Conservation (phyloP, 208 protist genomes). For the Angomonas deanei region DNA sequence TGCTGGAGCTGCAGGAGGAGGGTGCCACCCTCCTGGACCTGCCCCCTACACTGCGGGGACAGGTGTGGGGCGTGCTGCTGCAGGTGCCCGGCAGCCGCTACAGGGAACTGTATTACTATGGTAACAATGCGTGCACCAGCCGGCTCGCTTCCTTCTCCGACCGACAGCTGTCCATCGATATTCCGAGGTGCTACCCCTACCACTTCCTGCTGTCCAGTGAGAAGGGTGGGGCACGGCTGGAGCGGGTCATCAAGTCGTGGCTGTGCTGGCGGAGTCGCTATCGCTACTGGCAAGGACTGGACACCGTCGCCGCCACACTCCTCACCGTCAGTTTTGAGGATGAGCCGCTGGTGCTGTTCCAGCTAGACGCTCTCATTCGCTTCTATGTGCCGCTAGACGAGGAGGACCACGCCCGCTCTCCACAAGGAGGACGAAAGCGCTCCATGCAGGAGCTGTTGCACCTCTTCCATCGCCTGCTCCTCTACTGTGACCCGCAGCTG, state of each 20-base stretch:
- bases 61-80: constrained; percentile 87
- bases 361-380: constrained; percentile 72
- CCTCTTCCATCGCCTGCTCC: constrained; percentile 47
- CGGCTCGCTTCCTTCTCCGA: constrained; percentile 26
- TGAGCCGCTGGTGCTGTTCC: constrained; percentile 79
- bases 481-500: constrained; percentile 89
- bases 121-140: background rate
- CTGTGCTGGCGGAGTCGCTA: constrained; percentile 28
- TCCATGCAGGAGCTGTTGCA: constrained; percentile 75
- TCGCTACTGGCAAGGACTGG: constrained; percentile 93
- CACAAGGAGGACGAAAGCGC: constrained; percentile 11
- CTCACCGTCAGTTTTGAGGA: constrained; percentile 49
- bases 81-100: constrained; percentile 35
- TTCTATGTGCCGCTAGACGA: constrained; percentile 77
- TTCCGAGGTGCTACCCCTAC: constrained; percentile 94
- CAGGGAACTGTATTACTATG: constrained; percentile 18
- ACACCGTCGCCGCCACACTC: constrained; percentile 90
- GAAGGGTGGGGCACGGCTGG: constrained; percentile 66
- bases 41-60: constrained; percentile 73
- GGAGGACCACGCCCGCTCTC: background rate
- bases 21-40: constrained; percentile 22
- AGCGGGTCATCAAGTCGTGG: constrained; percentile 81
- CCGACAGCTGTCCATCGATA: constrained; percentile 91
- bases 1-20: constrained; percentile 9
- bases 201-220: constrained; percentile 73